A percentile compares a stretch with the other conserved stretches of the same genome.
Evolutionary conservation across 139 green algal species (phyloP).

Genomic region (Auxenochlorella protothecoides): DNA sequence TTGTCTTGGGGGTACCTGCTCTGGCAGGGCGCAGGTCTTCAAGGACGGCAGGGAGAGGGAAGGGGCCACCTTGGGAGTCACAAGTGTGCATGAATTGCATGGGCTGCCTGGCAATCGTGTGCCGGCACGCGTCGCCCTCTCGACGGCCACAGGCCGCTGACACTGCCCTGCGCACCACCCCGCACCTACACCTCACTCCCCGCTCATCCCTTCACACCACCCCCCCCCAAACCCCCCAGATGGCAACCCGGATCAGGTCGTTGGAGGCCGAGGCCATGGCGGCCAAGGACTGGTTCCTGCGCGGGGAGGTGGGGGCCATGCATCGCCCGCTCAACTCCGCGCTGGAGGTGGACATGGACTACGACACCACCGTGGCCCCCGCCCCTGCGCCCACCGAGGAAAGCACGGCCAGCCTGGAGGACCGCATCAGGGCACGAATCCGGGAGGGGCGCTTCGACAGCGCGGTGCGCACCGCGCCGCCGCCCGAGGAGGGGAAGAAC

Average conservation of each 20-base stretch:
- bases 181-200: too few species aligned
- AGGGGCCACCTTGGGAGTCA: too few species aligned
- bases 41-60: too few species aligned
- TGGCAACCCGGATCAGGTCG: neutral
- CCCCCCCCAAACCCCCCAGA: too few species aligned
- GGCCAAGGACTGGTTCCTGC: constrained; percentile 71
- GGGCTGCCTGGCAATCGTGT: too few species aligned
- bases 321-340: constrained; percentile 78
- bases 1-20: too few species aligned
- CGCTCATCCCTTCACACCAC: too few species aligned
- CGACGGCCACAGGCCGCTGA: too few species aligned
- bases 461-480: constrained; percentile 49
- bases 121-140: too few species aligned
- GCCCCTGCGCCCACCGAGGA: constrained; percentile 72
- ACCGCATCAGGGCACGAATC: constrained; percentile 75
- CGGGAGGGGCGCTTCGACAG: constrained; percentile 61
- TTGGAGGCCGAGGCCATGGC: constrained; percentile 64
- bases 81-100: too few species aligned
- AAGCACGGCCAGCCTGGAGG: constrained; percentile 68
- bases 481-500: constrained; percentile 39
- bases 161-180: too few species aligned
- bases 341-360: constrained; percentile 91
- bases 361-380: constrained; percentile 74
- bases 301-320: constrained; percentile 56
- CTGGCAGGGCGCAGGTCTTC: too few species aligned